A percentile compares a stretch with the other conserved stretches of the same genome.
Conservation (phyloP, 495 filamentous ascomycete species). For the Acidiella bohemica region DNA sequence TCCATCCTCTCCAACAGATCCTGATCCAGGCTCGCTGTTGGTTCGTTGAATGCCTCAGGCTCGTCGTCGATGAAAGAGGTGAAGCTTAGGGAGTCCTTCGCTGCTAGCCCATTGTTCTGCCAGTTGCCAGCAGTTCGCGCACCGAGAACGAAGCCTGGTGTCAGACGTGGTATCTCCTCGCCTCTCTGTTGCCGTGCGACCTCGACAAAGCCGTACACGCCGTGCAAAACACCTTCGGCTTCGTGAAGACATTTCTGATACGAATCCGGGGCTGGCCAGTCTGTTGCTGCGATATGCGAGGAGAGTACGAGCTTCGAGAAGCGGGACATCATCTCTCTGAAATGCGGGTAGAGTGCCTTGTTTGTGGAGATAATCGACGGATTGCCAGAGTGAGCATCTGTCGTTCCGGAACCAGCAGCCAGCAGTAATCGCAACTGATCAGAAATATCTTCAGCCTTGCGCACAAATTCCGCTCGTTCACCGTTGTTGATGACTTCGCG, state of each 20-base stretch:
- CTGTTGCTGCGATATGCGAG: conserved; percentile 92
- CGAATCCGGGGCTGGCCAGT: conserved; percentile 77
- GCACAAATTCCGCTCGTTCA: conserved; percentile 78
- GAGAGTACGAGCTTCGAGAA: conserved; percentile 97
- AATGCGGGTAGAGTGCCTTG: conserved; percentile 90
- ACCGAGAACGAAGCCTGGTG: conserved; percentile 80
- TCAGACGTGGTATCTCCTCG: conserved; percentile 74
- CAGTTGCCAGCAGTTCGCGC: conserved; percentile 75
- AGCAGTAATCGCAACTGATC: conserved; percentile 90
- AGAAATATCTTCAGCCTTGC: conserved; percentile 88
- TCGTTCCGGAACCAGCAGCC: conserved; percentile 87
- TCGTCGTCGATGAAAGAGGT: conserved; percentile 71
- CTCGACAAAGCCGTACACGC: conserved; percentile 90
- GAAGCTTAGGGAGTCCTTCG: conserved; percentile 52
- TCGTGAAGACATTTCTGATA: conserved; percentile 88
- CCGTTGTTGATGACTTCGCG: conserved; percentile 67
- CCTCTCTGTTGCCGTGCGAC: conserved; percentile 83
- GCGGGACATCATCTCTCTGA: conserved; percentile 98
- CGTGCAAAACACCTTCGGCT: conserved; percentile 85
- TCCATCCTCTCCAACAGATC: conserved; percentile 71
- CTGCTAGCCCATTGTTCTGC: conserved; percentile 74
- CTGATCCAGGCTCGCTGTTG: conserved; percentile 55
- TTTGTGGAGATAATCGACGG: conserved; percentile 98
- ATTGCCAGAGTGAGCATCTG: conserved; percentile 95
- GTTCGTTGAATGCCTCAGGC: conserved; percentile 56